Conservation (phyloP, 306 rosid genomes). For the Phaseolus lunatus region DNA sequence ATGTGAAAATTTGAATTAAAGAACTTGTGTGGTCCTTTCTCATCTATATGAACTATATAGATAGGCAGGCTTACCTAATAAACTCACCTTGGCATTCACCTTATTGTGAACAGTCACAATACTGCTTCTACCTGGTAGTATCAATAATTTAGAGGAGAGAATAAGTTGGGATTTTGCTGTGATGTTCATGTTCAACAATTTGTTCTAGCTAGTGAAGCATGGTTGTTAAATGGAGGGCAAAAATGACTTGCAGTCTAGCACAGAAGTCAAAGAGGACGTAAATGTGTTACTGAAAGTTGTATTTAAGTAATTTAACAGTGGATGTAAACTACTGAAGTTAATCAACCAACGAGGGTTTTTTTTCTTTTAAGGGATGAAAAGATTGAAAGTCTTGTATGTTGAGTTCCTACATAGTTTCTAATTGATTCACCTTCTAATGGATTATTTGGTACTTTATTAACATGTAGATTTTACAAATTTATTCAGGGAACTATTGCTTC, state of each 20-base stretch:
- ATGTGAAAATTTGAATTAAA: no score
- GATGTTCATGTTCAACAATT: no score
- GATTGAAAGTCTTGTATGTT: neutral
- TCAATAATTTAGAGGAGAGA: no score
- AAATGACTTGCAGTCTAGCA: neutral
- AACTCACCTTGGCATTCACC: no score
- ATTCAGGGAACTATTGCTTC: conserved; percentile 86
- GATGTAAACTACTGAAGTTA: neutral
- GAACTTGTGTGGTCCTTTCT: neutral
- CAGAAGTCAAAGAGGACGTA: neutral
- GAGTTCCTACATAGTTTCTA: conserved; percentile 11
- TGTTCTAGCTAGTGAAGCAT: no score
- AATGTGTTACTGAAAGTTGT: neutral
- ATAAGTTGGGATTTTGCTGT: no score
- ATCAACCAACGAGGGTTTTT: neutral
- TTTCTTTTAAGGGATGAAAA: neutral
- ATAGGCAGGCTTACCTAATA: no score
- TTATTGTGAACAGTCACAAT: neutral
- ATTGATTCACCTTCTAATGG: neutral
- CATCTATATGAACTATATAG: conserved; percentile 1
- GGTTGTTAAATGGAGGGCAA: neutral
- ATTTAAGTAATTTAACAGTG: neutral
- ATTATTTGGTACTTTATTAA: conserved; percentile 15
- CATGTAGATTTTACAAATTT: conserved; percentile 19
- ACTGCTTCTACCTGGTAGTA: neutral